phyloP scores from a whole-genome alignment of 2,329 filamentous ascomycete species.

The Alternaria brassicae region DNA sequence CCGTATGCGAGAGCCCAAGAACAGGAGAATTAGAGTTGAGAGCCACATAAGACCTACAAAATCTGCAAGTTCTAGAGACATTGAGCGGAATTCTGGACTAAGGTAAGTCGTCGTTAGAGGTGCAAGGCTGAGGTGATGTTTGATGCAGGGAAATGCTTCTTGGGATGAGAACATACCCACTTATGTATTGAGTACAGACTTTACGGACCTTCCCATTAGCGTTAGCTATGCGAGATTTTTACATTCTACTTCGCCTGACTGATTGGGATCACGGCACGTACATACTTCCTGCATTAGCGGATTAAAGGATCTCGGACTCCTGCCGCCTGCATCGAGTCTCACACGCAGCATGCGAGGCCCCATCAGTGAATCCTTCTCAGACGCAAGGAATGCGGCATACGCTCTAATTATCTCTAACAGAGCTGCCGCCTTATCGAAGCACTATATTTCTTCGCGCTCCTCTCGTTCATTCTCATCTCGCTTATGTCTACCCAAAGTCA shows the following conservation, averaged over 20 bases:
- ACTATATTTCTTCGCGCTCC: not conserved
- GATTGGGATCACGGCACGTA: not conserved
- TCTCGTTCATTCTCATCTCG: not conserved
- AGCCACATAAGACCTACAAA: not conserved
- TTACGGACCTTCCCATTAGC: not conserved
- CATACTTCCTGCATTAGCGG: not conserved
- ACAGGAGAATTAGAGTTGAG: not conserved
- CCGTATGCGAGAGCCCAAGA: not conserved
- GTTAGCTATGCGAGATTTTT: not conserved
- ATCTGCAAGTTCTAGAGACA: not conserved
- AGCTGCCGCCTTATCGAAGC: not conserved
- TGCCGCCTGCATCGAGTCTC: not conserved
- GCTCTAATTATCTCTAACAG: not conserved
- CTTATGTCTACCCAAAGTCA: not conserved
- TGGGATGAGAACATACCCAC: not conserved
- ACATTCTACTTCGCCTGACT: not conserved
- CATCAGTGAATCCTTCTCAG: not conserved
- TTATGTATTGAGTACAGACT: not conserved
- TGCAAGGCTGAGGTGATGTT: not conserved
- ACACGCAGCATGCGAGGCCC: not conserved
- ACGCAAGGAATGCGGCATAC: not conserved
- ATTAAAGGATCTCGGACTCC: not conserved
- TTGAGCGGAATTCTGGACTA: not conserved
- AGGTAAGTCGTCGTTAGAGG: rapidly evolving
- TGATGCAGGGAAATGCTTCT: not conserved